Conservation (phyloP, 2,329 filamentous ascomycete species). For the Fusarium marasasianum region DNA sequence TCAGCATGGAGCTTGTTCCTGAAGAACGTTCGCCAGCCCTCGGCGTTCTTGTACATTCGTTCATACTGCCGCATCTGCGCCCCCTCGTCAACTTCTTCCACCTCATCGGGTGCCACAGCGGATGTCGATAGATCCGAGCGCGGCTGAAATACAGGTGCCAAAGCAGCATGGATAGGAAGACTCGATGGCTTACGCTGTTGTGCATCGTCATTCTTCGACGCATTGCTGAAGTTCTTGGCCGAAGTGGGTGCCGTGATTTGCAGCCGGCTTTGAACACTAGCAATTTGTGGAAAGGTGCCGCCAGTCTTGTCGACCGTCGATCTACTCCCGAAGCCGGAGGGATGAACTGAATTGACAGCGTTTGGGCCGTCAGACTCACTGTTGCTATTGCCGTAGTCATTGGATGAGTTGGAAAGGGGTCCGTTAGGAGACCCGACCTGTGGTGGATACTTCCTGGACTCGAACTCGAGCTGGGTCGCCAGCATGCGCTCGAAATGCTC, state of each 20-base stretch:
- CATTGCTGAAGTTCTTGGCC: conserved; percentile 28
- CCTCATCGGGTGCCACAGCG: conserved; percentile 16
- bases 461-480: conserved; percentile 56
- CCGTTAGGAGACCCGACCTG: conserved; percentile 44
- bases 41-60: conserved; percentile 17
- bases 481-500: conserved; percentile 60
- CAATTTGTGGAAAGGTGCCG: conserved; percentile 17
- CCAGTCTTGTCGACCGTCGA: conserved; percentile 17
- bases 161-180: conserved; percentile 57
- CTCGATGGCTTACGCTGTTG: conserved; percentile 48
- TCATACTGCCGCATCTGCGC: conserved; percentile 4
- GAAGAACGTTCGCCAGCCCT: conserved; percentile 38
- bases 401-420: conserved; percentile 19
- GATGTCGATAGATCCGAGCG: conserved; percentile 42
- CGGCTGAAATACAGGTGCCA: conserved; percentile 61
- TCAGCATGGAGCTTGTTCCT: conserved; percentile 29
- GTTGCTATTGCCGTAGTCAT: background rate
- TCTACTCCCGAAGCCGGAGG: conserved; percentile 6
- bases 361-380: conserved; percentile 3
- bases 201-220: conserved; percentile 35
- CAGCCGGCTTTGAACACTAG: conserved; percentile 42
- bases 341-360: background rate
- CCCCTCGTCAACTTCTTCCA: conserved; percentile 13
- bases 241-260: conserved; percentile 34
- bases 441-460: conserved; percentile 55